A percentile compares a stretch with the other conserved stretches of the same genome.
Evolutionary conservation across 495 filamentous ascomycete species (phyloP).

Genomic region (Patellaria atrata): DNA sequence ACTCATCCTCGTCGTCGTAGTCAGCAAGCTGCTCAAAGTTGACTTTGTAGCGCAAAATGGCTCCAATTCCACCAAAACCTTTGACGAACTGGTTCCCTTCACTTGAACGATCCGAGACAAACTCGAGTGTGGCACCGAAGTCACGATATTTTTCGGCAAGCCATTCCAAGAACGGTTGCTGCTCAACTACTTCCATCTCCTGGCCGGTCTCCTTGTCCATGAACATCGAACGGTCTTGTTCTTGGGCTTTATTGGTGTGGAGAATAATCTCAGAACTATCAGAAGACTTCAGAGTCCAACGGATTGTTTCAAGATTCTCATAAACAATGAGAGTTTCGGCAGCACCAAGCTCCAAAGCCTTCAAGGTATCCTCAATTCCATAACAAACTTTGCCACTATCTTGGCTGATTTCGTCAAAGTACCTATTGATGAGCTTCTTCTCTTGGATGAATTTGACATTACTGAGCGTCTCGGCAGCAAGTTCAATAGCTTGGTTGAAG

Average conservation of each 20-base stretch:
- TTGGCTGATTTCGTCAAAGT: conserved; percentile 97
- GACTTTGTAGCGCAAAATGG: conserved; percentile 95
- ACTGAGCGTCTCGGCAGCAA: conserved; percentile 87
- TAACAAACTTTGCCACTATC: conserved; percentile 95
- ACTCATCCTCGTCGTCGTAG: conserved; percentile 91
- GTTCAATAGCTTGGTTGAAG: conserved; percentile 97
- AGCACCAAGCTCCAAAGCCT: conserved; percentile 91
- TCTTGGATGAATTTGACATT: conserved; percentile 99
- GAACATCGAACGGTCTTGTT: conserved; percentile 65
- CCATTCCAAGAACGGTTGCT: conserved; percentile 92
- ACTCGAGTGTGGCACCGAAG: conserved; percentile 92
- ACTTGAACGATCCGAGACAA: conserved; percentile 89
- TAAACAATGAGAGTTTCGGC: conserved; percentile 94
- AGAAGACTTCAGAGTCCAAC: conserved; percentile 73
- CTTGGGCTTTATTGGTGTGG: conserved; percentile 79
- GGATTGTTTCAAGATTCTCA: conserved; percentile 87
- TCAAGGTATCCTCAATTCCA: conserved; percentile 92
- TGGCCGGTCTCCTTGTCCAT: conserved; percentile 88
- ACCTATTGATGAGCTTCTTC: conserved; percentile 97
- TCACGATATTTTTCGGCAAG: conserved; percentile 95
- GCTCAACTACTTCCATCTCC: conserved; percentile 85
- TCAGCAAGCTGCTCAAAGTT: conserved; percentile 99
- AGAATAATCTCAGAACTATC: conserved; percentile 56
- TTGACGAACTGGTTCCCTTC: conserved; percentile 99
- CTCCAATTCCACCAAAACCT: conserved; percentile 92